Base-by-base conservation (phyloP, 2,329 filamentous ascomycete genomes). In the Fusarium bulbicola region DNA sequence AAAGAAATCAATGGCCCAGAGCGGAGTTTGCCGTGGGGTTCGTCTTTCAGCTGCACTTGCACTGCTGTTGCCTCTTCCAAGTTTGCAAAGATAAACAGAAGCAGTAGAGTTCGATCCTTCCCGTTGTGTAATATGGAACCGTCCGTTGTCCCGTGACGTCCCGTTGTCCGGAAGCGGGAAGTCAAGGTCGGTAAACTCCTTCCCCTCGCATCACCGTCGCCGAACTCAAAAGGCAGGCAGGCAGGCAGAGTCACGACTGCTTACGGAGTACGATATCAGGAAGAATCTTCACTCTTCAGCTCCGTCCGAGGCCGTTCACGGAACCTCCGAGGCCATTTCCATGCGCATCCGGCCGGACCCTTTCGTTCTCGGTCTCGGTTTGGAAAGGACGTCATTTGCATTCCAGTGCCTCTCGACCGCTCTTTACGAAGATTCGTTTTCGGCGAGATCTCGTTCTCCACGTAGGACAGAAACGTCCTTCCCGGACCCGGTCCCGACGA, bases 61-160 rank as follows among this genome's bases (percentile, higher is more conserved):
- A 56, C 24, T 43, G 59, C 45, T 59, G 56, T 21, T 57, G 30
- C 54, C 39, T 36, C 42, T 58, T 49, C 40, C 54, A 47, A 18
- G 39, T 49, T 28, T 58, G 6, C 21, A 28, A 30, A 54, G 37
- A 52, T 61, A 54, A 54, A 30, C 42, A 24, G 47, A 20, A 52
- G 50, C 20, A 53, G 50, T 37, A 37, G 43, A 40, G 32, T 24
- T 58, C 36, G 30, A 39, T 62, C 50, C 58, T 69, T 69, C 59
- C 59, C 24, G 34, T 34, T 43, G 40, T 43, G 40, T n/a, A 49
- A 43, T 40, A 65, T 66, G 53, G 40, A 45, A 54, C 45, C 43
- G 60, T 46, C 60, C 63, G 54, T 59, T 47, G 65, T 63, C 53
- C 65, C 66, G 74, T 65, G 72, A 72, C 63, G 70, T 65, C 56